Conservation (phyloP, 768 basidiomycete genomes). For the Boletus pseudopeckii region DNA sequence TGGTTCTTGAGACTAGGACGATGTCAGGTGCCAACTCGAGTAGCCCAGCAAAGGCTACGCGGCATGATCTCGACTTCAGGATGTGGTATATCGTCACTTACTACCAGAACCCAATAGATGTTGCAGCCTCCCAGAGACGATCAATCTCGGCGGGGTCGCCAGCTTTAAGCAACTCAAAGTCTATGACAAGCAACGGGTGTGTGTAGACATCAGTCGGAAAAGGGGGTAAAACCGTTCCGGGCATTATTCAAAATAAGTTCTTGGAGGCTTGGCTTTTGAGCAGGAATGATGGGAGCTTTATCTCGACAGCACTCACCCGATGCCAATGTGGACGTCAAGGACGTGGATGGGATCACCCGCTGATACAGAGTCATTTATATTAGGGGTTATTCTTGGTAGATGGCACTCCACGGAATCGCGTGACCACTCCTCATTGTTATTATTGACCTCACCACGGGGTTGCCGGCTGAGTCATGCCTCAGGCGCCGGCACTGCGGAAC, state of each 20-base stretch:
- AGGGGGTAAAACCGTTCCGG: constrained; percentile 33
- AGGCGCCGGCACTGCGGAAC: no score
- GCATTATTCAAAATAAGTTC: constrained; percentile 25
- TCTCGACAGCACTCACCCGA: background rate
- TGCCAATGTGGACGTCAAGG: background rate
- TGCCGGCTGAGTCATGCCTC: no score
- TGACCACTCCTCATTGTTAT: no score
- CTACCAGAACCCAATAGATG: constrained; percentile 54
- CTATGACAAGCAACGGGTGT: constrained; percentile 45
- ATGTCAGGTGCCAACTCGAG: background rate
- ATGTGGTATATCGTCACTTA: constrained; percentile 26
- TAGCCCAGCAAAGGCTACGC: background rate
- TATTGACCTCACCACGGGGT: no score
- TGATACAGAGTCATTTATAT: background rate
- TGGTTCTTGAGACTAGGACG: constrained; percentile 41
- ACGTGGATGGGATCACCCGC: no score
- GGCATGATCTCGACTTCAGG: background rate
- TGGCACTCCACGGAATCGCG: no score
- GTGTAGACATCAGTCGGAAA: constrained; percentile 45
- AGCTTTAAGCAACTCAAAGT: constrained; percentile 37
- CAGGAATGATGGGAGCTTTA: background rate
- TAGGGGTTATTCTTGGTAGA: no score
- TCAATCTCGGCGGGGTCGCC: constrained; percentile 39
- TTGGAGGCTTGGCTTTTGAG: background rate
- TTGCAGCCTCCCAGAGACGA: constrained; percentile 46